Evolutionary conservation across 225 moss, liverwort and hornwort species (phyloP).

Genomic region (Anthoceros angustus): DNA sequence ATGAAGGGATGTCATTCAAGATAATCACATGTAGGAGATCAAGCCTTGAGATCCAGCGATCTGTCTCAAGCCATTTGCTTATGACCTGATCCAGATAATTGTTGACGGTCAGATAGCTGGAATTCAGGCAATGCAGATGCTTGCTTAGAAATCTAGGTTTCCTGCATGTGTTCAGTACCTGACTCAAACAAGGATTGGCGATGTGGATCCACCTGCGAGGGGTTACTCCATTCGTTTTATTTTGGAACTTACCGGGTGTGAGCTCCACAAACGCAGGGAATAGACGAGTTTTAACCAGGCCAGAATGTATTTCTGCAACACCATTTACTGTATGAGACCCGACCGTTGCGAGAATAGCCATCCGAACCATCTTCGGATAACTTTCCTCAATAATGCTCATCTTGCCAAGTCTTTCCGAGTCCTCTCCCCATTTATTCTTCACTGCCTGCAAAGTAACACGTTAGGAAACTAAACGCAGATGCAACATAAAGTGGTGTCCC

Average conservation of each 20-base stretch:
- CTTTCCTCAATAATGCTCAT: constrained; percentile 36
- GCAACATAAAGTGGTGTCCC: too few relatives aligned
- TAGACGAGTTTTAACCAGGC: constrained; percentile 44
- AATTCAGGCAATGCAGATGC: not conserved
- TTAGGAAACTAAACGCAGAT: not conserved
- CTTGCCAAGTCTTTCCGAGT: constrained; percentile 20
- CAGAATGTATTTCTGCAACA: constrained; percentile 61
- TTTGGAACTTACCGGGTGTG: constrained; percentile 52
- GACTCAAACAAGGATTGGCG: constrained; percentile 25
- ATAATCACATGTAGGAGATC: constrained; percentile 20
- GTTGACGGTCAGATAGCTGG: constrained; percentile 19
- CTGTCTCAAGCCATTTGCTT: constrained; percentile 35
- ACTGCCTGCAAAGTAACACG: constrained; percentile 11
- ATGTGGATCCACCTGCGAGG: constrained; percentile 53
- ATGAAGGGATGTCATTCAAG: not conserved
- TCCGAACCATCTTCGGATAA: constrained; percentile 25
- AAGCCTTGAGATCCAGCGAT: constrained; percentile 58
- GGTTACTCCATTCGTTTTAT: constrained; percentile 75
- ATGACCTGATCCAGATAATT: constrained; percentile 38
- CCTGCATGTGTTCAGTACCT: constrained; percentile 7
- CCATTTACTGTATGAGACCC: constrained; percentile 49
- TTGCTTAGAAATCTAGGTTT: not conserved
- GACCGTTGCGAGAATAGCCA: constrained; percentile 25
- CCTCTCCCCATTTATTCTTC: constrained; percentile 20
- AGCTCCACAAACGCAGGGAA: constrained; percentile 56